These are phyloP conservation scores for Wickerhamiella vanderwaltii DNA, from an alignment of 805 yeast genomes.

Conservation along the genomic window DNA sequence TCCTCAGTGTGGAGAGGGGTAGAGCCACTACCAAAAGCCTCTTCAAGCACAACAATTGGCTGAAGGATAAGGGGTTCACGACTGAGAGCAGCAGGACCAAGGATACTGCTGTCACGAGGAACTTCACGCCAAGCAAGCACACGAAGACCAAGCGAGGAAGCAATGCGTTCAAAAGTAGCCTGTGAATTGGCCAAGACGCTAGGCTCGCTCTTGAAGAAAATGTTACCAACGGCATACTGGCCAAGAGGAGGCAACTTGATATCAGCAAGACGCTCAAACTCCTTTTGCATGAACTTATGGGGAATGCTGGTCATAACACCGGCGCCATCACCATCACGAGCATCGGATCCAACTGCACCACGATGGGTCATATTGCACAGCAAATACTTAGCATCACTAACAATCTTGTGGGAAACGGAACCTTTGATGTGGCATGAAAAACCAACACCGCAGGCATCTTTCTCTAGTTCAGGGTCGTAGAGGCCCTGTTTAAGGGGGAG, in stretches of 20 bases:
- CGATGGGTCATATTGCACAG: conserved; percentile 97
- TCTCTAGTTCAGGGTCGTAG: conserved; percentile 86
- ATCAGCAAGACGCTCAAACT: conserved; percentile 59
- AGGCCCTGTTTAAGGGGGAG: conserved; percentile 80
- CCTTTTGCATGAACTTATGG: conserved; percentile 73
- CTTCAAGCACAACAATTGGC: conserved; percentile 72
- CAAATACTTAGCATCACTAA: conserved; percentile 72
- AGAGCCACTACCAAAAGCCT: conserved; percentile 33
- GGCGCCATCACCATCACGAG: conserved; percentile 98
- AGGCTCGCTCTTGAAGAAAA: conserved; percentile 79
- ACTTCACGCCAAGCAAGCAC: conserved; percentile 93
- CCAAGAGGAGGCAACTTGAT: conserved; percentile 63
- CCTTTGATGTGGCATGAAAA: conserved; percentile 94
- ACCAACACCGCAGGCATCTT: conserved; percentile 98
- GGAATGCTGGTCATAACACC: conserved; percentile 92
- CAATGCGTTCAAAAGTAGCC: conserved; percentile 69
- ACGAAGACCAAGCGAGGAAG: conserved; percentile 57
- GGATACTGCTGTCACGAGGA: conserved; percentile 85
- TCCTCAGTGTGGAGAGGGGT: conserved; percentile 23
- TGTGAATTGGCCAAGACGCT: conserved; percentile 58
- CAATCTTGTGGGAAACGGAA: conserved; percentile 73
- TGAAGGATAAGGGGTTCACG: conserved; percentile 87
- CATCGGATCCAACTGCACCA: conserved; percentile 94
- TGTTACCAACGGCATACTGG: conserved; percentile 89
- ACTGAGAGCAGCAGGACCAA: conserved; percentile 89